Conservation (phyloP, 805 yeast species). For the Spencermartinsiella europaea region DNA sequence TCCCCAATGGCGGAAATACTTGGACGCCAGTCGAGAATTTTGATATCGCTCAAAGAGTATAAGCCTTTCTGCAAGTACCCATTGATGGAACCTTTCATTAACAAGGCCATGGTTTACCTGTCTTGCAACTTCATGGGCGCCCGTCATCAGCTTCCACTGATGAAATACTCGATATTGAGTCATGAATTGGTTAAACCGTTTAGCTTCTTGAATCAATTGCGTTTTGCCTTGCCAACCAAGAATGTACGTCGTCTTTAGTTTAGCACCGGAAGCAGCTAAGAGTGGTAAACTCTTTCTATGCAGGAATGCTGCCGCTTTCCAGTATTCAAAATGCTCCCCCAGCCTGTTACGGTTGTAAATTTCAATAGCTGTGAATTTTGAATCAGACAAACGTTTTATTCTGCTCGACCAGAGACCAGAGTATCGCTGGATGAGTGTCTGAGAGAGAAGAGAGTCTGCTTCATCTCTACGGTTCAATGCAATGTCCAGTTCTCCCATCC, state of each 20-base stretch:
- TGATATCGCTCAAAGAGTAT: slow-evolving; percentile 4
- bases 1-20: slow-evolving; percentile 37
- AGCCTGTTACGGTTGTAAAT: background rate
- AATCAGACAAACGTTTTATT: background rate
- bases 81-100: slow-evolving; percentile 3
- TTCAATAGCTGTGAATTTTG: background rate
- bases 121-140: background rate
- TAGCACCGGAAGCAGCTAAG: background rate
- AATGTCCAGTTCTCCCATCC: background rate
- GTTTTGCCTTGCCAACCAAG: slow-evolving; percentile 5
- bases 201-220: slow-evolving; percentile 10
- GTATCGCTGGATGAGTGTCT: background rate
- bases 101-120: slow-evolving; percentile 1
- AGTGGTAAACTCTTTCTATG: background rate
- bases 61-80: slow-evolving; percentile 12
- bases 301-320: slow-evolving; percentile 9
- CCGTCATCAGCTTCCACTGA: slow-evolving; percentile 12
- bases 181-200: slow-evolving; percentile 15
- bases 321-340: slow-evolving; percentile 3
- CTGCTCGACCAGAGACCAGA: background rate
- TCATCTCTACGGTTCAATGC: background rate
- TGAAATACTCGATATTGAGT: slow-evolving; percentile 6
- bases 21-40: background rate
- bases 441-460: background rate
- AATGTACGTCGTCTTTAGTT: background rate